Evolutionary conservation across 2,329 filamentous ascomycete species (phyloP).

Genomic region (Xylogone sp.): DNA sequence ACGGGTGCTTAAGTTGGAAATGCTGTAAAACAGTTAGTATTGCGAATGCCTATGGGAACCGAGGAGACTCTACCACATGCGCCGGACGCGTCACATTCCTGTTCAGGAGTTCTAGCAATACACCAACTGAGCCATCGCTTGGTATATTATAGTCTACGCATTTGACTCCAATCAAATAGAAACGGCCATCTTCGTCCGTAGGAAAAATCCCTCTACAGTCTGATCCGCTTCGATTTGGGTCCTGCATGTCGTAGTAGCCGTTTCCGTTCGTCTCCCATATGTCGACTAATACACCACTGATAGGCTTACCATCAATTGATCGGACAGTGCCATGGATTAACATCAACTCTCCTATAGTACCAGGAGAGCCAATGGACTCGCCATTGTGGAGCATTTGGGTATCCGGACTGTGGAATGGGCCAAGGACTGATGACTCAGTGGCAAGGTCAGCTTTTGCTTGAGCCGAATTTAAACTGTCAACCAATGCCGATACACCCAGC

Average conservation of each 20-base stretch:
- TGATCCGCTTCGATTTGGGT: slow-evolving; percentile 48
- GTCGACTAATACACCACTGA: slow-evolving; percentile 50
- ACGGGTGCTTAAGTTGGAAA: slow-evolving; percentile 15
- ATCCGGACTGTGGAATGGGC: slow-evolving; percentile 41
- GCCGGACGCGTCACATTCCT: slow-evolving; percentile 54
- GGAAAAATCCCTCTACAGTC: slow-evolving; percentile 59
- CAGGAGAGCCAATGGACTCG: background rate
- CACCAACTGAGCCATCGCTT: slow-evolving; percentile 47
- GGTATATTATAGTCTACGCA: background rate
- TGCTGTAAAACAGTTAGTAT: background rate
- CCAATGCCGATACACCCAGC: slow-evolving; percentile 41
- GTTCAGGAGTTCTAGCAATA: slow-evolving; percentile 49
- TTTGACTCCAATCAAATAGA: slow-evolving; percentile 28
- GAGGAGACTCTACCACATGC: slow-evolving; percentile 42
- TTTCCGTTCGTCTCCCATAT: slow-evolving; percentile 63
- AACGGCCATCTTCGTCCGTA: slow-evolving; percentile 53
- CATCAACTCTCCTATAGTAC: background rate
- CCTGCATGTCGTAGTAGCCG: slow-evolving; percentile 55
- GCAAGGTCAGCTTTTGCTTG: slow-evolving; percentile 18
- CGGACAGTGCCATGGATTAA: background rate
- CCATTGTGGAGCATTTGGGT: background rate
- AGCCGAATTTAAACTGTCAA: background rate
- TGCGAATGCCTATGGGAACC: background rate
- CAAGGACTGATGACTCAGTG: slow-evolving; percentile 67
- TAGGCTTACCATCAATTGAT: background rate